Conservation (phyloP, 495 filamentous ascomycete species). For the Penicillium fimorum region DNA sequence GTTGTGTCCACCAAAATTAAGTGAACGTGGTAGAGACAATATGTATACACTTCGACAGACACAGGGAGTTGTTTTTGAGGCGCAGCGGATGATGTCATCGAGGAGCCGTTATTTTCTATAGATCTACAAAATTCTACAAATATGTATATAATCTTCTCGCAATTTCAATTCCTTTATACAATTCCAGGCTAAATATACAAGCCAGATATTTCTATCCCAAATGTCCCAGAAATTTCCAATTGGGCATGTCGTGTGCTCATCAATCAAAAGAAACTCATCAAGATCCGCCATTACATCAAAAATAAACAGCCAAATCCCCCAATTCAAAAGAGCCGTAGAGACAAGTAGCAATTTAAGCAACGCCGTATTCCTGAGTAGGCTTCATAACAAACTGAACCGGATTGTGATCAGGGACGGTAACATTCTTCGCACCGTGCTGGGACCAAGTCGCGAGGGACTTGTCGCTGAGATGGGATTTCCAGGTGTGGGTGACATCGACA, state of each 20-base stretch:
- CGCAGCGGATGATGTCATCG: slow-evolving; percentile 12
- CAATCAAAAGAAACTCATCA: background rate
- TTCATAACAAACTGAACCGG: slow-evolving; percentile 22
- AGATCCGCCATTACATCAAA: background rate
- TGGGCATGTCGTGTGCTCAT: background rate
- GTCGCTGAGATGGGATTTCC: slow-evolving; percentile 20
- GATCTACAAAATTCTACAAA: background rate
- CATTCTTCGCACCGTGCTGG: slow-evolving; percentile 8
- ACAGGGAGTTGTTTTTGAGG: slow-evolving; percentile 1
- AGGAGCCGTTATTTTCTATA: background rate
- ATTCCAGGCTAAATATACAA: background rate
- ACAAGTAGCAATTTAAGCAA: slow-evolving; percentile 18
- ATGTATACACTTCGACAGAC: background rate
- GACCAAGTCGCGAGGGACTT: slow-evolving; percentile 21
- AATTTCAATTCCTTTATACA: slow-evolving; percentile 2
- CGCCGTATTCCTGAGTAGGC: slow-evolving; percentile 29
- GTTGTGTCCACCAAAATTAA: background rate
- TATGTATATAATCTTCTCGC: background rate
- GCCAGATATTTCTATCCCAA: background rate
- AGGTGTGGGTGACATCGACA: slow-evolving; percentile 36
- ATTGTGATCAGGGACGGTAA: slow-evolving; percentile 6
- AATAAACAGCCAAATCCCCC: background rate
- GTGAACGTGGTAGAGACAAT: background rate
- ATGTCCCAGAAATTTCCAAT: background rate
- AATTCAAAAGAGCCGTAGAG: background rate